Conservation (phyloP, 176 grass and related monocot genomes). For the Coix lacrymajobi region DNA sequence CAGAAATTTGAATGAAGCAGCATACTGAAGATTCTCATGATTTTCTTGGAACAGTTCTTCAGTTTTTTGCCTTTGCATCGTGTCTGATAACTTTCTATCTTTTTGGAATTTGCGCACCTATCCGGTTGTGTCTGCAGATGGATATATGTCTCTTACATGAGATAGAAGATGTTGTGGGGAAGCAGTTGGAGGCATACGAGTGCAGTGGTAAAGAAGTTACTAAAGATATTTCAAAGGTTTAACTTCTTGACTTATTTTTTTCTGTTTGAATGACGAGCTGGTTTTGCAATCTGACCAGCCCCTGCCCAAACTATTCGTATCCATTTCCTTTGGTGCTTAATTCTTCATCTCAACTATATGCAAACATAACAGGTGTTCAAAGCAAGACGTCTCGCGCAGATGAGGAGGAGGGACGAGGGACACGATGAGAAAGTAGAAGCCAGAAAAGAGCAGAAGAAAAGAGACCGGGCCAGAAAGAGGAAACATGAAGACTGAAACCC, state of each 20-base stretch:
- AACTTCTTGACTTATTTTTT: background rate
- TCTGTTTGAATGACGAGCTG: background rate
- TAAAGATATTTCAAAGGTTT: constrained; percentile 78
- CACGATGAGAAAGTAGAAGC: constrained; percentile 66
- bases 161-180: constrained; percentile 74
- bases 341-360: background rate
- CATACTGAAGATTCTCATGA: background rate
- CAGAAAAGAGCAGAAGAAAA: constrained; percentile 73
- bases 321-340: background rate
- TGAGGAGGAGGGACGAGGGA: constrained; percentile 85
- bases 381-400: constrained; percentile 59
- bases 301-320: background rate
- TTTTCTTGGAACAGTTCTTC: background rate
- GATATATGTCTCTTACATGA: constrained; percentile 83
- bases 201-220: constrained; percentile 52
- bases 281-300: constrained; percentile 2
- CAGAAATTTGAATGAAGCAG: background rate
- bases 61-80: background rate
- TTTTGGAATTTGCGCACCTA: background rate
- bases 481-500: constrained; percentile 34
- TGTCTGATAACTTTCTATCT: background rate
- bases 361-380: constrained; percentile 61
- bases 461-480: constrained; percentile 50
- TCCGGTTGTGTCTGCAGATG: constrained; percentile 43
- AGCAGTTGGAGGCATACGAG: constrained; percentile 47